phyloP scores from a whole-genome alignment of 139 green algal genomes.

The Haematococcus sp. region DNA sequence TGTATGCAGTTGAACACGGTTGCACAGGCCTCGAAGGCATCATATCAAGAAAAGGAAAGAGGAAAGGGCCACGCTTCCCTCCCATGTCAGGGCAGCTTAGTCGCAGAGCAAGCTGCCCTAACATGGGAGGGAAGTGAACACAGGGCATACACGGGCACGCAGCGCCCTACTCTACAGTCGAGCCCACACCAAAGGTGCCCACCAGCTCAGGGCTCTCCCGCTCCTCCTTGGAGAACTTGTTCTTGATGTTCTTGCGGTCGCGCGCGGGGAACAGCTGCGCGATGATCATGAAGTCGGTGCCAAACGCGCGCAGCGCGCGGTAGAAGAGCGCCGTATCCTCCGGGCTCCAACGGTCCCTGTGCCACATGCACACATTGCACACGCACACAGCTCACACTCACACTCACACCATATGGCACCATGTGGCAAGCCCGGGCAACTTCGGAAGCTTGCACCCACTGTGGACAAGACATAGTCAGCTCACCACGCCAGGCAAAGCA shows the following conservation, averaged over 20 bases:
- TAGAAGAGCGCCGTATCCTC: slow-evolving; percentile 73
- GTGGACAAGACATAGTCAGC: neutral
- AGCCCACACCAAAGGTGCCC: too few relatives aligned
- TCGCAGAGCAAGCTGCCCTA: neutral
- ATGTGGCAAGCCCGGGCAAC: neutral
- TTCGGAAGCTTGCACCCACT: neutral
- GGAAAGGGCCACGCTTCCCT: neutral
- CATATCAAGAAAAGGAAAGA: too few relatives aligned
- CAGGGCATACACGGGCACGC: neutral
- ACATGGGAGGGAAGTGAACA: neutral
- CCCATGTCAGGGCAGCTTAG: neutral
- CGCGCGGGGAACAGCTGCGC: slow-evolving; percentile 60
- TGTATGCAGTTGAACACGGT: too few relatives aligned
- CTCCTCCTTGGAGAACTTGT: slow-evolving; percentile 51
- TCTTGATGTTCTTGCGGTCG: slow-evolving; percentile 62
- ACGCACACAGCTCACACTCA: too few relatives aligned
- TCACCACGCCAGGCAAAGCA: neutral
- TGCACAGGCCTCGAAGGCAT: too few relatives aligned
- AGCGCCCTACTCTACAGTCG: too few relatives aligned
- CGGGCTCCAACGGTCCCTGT: slow-evolving; percentile 59
- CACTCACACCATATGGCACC: neutral
- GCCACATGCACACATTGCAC: neutral
- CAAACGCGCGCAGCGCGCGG: slow-evolving; percentile 63
- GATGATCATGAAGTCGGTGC: slow-evolving; percentile 78
- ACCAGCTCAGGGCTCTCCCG: slow-evolving; percentile 13